Evolutionary conservation across 768 basidiomycete genomes (phyloP).

Genomic region (Calocera cornea): DNA sequence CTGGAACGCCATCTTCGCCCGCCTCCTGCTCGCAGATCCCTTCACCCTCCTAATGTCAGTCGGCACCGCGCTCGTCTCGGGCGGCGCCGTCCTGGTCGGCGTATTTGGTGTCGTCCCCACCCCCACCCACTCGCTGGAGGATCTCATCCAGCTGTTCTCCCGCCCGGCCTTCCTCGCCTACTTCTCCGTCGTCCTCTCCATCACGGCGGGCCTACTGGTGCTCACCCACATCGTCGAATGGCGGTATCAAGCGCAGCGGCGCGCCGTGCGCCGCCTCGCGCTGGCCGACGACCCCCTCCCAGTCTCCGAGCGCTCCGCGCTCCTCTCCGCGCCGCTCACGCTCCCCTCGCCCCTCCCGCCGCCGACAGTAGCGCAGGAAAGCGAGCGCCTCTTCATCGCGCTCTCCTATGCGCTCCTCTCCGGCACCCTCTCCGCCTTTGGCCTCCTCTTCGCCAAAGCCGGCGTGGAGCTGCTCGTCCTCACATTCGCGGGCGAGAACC

Average conservation of each 20-base stretch:
- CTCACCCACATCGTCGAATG: constrained; percentile 67
- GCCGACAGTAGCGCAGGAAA: constrained; percentile 5
- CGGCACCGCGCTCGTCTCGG: constrained; percentile 78
- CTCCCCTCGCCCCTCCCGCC: constrained; percentile 7
- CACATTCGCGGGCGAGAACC: constrained; percentile 59
- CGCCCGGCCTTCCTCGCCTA: constrained; percentile 68
- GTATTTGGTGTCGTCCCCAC: constrained; percentile 87
- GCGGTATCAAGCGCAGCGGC: constrained; percentile 26
- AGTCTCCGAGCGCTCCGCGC: constrained; percentile 23
- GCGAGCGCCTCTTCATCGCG: constrained; percentile 43
- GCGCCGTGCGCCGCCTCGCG: too few relatives aligned
- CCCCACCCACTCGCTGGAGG: constrained; percentile 70
- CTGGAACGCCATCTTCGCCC: constrained; percentile 89
- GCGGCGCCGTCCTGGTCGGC: constrained; percentile 78
- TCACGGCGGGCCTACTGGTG: neutral
- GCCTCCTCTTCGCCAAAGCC: constrained; percentile 84
- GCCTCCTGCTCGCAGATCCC: constrained; percentile 66
- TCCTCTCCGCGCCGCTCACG: neutral
- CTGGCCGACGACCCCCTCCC: neutral
- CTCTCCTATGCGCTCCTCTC: constrained; percentile 78
- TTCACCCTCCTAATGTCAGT: constrained; percentile 75
- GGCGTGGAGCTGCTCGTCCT: constrained; percentile 78
- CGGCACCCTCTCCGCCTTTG: constrained; percentile 84
- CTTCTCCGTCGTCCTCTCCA: constrained; percentile 40
- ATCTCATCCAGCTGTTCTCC: constrained; percentile 61